These are phyloP conservation scores for Agapanthus africanus DNA, from an alignment of 106 monocot genomes.

Conservation along the genomic window DNA sequence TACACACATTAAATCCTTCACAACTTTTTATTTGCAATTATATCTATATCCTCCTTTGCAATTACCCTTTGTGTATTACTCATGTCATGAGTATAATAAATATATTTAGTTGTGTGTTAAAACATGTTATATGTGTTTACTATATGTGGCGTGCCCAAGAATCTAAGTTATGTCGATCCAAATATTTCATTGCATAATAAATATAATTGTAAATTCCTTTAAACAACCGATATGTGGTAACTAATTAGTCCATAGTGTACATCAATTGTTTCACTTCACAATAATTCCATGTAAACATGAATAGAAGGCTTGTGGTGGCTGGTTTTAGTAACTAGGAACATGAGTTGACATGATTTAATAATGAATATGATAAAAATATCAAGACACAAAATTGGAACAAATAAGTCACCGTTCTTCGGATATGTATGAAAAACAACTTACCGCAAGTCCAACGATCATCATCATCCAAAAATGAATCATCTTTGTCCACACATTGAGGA, in stretches of 20 bases:
- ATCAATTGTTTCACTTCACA: background rate
- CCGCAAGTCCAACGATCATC: conserved; percentile 37
- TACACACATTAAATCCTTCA: too few relatives aligned
- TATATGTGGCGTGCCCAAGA: too few relatives aligned
- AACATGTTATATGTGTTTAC: too few relatives aligned
- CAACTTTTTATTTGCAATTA: too few relatives aligned
- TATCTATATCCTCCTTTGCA: too few relatives aligned
- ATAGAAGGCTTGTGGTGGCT: background rate
- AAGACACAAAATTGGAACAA: background rate
- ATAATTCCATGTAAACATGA: background rate
- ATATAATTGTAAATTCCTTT: too few relatives aligned
- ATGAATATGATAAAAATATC: background rate
- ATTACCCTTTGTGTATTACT: too few relatives aligned
- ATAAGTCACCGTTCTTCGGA: background rate
- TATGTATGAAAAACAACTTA: conserved; percentile 11
- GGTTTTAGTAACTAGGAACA: background rate
- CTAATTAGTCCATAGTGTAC: background rate
- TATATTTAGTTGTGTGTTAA: too few relatives aligned
- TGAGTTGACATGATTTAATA: background rate
- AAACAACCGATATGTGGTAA: background rate
- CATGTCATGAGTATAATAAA: too few relatives aligned
- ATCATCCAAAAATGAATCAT: conserved; percentile 31
- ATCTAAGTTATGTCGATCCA: background rate
- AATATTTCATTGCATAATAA: background rate
- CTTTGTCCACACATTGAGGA: conserved; percentile 40